These are phyloP conservation scores for Cercospora berteroae DNA, from an alignment of 2,329 filamentous ascomycete species.

Conservation along the genomic window DNA sequence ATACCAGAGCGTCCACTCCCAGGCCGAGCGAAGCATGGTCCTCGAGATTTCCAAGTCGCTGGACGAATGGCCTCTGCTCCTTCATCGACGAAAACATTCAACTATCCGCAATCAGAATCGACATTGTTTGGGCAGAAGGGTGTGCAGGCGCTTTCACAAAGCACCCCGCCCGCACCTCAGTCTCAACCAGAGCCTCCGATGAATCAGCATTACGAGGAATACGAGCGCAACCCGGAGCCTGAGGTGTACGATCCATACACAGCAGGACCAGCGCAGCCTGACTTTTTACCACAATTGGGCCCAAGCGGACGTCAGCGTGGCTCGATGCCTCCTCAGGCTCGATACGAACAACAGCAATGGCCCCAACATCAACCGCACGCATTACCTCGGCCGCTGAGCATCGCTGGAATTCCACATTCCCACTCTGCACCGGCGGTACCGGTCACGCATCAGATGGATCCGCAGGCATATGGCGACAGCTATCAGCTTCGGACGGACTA, in stretches of 20 bases:
- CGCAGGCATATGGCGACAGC: constrained; percentile 28
- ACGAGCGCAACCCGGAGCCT: constrained; percentile 23
- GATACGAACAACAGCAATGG: constrained; percentile 15
- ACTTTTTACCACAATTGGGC: constrained; percentile 37
- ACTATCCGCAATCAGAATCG: constrained; percentile 26
- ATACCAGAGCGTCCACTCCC: constrained; percentile 29
- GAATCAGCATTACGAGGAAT: constrained; percentile 21
- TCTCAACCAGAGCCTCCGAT: constrained; percentile 8
- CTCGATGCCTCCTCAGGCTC: constrained; percentile 31
- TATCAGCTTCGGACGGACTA: constrained; percentile 33
- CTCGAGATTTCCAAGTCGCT: constrained; percentile 32
- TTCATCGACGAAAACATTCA: constrained; percentile 24
- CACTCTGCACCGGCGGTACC: constrained; percentile 48
- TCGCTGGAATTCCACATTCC: constrained; percentile 41
- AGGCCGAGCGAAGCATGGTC: constrained; percentile 37
- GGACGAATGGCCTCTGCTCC: constrained; percentile 29
- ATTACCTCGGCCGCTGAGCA: constrained; percentile 25
- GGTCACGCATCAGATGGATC: constrained; percentile 57
- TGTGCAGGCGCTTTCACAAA: constrained; percentile 8
- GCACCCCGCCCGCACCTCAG: constrained; percentile 4
- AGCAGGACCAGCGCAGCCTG: constrained; percentile 45
- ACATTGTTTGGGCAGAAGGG: constrained; percentile 25
- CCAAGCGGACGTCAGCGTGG: constrained; percentile 33
- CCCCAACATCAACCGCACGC: constrained; percentile 27
- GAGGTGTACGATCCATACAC: constrained; percentile 32